phyloP scores from a whole-genome alignment of 2,329 filamentous ascomycete genomes.

The Botrytis paeoniae region DNA sequence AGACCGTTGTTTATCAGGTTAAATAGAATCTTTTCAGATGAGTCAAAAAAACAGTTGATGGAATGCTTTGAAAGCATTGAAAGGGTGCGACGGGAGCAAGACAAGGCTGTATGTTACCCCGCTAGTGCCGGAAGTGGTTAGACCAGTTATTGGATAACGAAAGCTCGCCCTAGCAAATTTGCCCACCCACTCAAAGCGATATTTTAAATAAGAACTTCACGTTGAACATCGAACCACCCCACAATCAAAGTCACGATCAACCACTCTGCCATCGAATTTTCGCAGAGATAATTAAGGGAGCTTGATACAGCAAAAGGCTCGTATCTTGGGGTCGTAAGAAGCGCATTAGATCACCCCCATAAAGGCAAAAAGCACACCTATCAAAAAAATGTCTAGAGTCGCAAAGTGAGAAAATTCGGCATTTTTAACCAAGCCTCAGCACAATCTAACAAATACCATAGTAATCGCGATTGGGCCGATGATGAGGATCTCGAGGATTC shows the following conservation, averaged over 20 bases:
- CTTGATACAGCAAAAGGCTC: slow-evolving; percentile 1
- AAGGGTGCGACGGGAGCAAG: not conserved
- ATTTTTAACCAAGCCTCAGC: slow-evolving; percentile 7
- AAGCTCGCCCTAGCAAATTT: slow-evolving; percentile 20
- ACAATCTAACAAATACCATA: slow-evolving; percentile 28
- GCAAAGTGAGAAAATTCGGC: slow-evolving; percentile 41
- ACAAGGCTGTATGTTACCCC: not conserved
- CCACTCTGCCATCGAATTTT: slow-evolving; percentile 12
- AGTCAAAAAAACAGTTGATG: not conserved
- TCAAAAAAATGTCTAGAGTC: slow-evolving; percentile 43
- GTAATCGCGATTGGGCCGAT: slow-evolving; percentile 79
- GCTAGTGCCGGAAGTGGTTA: slow-evolving; percentile 12
- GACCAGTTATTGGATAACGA: slow-evolving; percentile 4
- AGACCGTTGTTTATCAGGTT: not conserved
- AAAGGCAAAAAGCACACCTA: not conserved
- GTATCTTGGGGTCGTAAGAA: slow-evolving; percentile 1
- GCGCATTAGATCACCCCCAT: slow-evolving; percentile 16
- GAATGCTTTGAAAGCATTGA: not conserved
- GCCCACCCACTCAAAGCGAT: slow-evolving; percentile 21
- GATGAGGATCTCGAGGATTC: slow-evolving; percentile 70
- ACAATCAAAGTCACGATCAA: slow-evolving; percentile 17
- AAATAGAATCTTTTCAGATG: not conserved
- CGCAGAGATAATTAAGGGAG: slow-evolving; percentile 5
- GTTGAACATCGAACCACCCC: slow-evolving; percentile 14
- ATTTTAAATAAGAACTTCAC: slow-evolving; percentile 20